Conservation (phyloP, 1,284 basidiomycete species). For the Trametes polyzona region DNA sequence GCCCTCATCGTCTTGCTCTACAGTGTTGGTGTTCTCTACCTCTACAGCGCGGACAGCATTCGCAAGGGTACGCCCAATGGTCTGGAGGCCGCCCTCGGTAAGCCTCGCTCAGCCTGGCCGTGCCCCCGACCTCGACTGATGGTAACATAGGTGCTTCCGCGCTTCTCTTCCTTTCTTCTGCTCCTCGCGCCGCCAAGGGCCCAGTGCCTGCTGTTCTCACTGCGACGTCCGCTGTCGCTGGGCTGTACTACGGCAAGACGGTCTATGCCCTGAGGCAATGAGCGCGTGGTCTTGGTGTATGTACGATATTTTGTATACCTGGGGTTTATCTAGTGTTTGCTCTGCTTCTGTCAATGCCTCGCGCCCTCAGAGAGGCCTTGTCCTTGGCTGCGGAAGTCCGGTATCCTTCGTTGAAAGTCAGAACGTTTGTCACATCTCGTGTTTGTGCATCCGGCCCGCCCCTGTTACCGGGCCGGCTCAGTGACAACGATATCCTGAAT, state of each 20-base stretch:
- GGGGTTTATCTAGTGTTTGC: slow-evolving; percentile 9
- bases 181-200: slow-evolving; percentile 76
- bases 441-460: no score
- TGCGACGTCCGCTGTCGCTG: slow-evolving; percentile 61
- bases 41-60: slow-evolving; percentile 77
- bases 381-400: no score
- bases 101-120: slow-evolving; percentile 29
- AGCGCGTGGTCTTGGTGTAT: slow-evolving; percentile 1
- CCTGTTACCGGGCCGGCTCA: no score
- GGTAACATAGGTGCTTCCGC: slow-evolving; percentile 47
- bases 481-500: no score
- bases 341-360: background rate
- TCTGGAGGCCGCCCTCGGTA: slow-evolving; percentile 76
- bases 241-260: slow-evolving; percentile 74
- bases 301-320: slow-evolving; percentile 18
- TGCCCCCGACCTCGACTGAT: slow-evolving; percentile 1
- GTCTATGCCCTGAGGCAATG: slow-evolving; percentile 43
- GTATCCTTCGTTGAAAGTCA: no score
- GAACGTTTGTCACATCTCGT: no score
- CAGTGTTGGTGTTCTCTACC: slow-evolving; percentile 77
- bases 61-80: slow-evolving; percentile 74
- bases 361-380: no score
- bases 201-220: slow-evolving; percentile 76
- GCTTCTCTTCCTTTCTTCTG: slow-evolving; percentile 76
- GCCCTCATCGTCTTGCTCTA: background rate